These are phyloP conservation scores for Metarhizium album DNA, from an alignment of 2,329 filamentous ascomycete species.

Conservation along the genomic window DNA sequence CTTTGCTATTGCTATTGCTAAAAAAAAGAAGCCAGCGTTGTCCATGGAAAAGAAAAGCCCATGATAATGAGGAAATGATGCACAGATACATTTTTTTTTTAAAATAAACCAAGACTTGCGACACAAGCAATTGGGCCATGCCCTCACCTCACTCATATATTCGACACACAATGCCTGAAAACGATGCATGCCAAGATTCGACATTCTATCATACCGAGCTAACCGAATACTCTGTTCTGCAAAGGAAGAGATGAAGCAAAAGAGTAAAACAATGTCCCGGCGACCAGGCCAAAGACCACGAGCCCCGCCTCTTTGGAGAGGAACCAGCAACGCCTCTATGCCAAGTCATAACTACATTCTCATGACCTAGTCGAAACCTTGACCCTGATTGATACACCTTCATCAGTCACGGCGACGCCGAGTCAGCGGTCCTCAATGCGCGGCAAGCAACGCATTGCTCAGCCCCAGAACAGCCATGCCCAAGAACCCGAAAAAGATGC, in stretches of 20 bases:
- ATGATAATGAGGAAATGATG: not conserved
- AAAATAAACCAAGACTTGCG: not conserved
- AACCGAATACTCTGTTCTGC: not conserved
- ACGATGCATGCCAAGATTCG: not conserved
- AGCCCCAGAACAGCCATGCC: constrained; percentile 83
- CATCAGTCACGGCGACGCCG: not conserved
- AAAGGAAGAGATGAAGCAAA: no score
- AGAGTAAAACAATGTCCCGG: not conserved
- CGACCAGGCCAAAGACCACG: not conserved
- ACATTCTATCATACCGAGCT: not conserved
- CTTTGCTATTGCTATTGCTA: not conserved
- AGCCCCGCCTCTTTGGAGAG: not conserved
- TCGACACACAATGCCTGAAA: not conserved
- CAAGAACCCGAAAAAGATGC: constrained; percentile 69
- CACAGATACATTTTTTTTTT: not conserved
- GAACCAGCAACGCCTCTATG: not conserved
- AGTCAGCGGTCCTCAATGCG: constrained; percentile 21
- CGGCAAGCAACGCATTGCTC: constrained; percentile 72
- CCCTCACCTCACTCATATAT: no score
- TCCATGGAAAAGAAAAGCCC: not conserved
- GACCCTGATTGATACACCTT: no score
- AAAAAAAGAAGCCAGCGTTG: constrained; percentile 3
- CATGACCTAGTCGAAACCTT: not conserved
- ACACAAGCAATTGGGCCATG: no score
- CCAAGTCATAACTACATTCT: not conserved